These are phyloP conservation scores for Spergularia marina DNA, from an alignment of 148 eudicot species.

Conservation along the genomic window DNA sequence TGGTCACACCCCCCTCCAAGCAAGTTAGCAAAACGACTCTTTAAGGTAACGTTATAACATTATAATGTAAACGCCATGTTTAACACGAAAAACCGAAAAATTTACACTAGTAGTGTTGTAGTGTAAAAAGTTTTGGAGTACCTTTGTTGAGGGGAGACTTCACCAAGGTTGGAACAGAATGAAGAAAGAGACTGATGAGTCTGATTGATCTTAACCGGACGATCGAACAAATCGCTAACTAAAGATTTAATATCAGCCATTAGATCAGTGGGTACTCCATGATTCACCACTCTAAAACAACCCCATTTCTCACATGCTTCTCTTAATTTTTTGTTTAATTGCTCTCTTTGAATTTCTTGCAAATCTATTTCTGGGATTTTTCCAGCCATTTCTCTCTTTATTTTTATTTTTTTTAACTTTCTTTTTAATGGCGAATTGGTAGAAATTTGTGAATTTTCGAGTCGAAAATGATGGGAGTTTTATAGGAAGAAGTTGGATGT, in stretches of 20 bases:
- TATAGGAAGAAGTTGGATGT: too few species aligned
- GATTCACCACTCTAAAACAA: conserved; percentile 60
- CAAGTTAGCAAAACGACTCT: too few species aligned
- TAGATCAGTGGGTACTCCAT: conserved; percentile 40
- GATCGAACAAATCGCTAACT: conserved; percentile 41
- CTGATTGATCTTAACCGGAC: conserved; percentile 48
- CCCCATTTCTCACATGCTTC: conserved; percentile 64
- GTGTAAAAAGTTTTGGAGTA: background rate
- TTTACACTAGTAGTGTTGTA: too few species aligned
- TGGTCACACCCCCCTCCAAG: too few species aligned
- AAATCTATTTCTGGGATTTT: conserved; percentile 50
- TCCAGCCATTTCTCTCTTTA: background rate
- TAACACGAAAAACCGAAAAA: too few species aligned
- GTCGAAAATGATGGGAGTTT: too few species aligned
- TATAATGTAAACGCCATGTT: too few species aligned
- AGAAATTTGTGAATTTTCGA: too few species aligned
- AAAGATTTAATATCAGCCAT: conserved; percentile 58
- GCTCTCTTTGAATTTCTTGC: conserved; percentile 27
- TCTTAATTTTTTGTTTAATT: conserved; percentile 26
- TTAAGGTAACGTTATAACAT: too few species aligned
- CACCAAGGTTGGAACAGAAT: conserved; percentile 53
- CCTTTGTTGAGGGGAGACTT: conserved; percentile 52
- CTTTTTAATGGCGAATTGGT: too few species aligned
- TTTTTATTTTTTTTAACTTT: too few species aligned
- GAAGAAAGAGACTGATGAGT: conserved; percentile 36